phyloP scores from a whole-genome alignment of 768 basidiomycete genomes.

The Galerina marginata region DNA sequence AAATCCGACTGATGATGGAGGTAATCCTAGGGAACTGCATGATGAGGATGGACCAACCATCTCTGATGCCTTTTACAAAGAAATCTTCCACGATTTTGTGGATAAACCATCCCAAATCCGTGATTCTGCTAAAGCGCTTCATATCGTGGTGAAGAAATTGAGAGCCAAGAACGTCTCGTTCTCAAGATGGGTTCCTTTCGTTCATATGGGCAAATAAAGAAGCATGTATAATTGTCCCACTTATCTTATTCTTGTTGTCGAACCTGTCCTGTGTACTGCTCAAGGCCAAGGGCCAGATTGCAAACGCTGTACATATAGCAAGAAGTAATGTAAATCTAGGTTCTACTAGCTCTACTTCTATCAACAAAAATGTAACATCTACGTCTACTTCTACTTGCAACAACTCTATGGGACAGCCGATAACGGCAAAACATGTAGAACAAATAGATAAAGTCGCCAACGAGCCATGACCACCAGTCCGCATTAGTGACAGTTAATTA shows the following conservation, averaged over 20 bases:
- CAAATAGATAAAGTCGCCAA: too few relatives aligned
- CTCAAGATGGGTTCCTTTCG: constrained; percentile 27
- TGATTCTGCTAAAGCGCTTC: constrained; percentile 9
- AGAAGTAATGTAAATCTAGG: background rate
- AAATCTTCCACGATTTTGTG: constrained; percentile 13
- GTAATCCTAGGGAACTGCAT: constrained; percentile 12
- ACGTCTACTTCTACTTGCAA: too few relatives aligned
- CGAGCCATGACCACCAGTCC: too few relatives aligned
- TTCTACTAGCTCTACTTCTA: background rate
- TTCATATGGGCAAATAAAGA: constrained; percentile 23
- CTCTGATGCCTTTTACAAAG: constrained; percentile 18
- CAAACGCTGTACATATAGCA: background rate
- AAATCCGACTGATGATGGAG: background rate
- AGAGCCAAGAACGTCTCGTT: background rate
- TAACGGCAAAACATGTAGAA: too few relatives aligned
- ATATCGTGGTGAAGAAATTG: background rate
- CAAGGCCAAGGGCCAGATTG: background rate
- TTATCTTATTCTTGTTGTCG: too few relatives aligned
- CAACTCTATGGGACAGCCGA: too few relatives aligned
- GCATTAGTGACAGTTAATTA: too few relatives aligned
- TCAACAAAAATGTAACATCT: too few relatives aligned
- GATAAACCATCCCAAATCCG: constrained; percentile 6
- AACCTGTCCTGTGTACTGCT: background rate
- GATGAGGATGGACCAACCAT: constrained; percentile 19
- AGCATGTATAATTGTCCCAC: too few relatives aligned